Conservation (phyloP, 2,329 filamentous ascomycete species). For the Dendrostoma leiphaemia region DNA sequence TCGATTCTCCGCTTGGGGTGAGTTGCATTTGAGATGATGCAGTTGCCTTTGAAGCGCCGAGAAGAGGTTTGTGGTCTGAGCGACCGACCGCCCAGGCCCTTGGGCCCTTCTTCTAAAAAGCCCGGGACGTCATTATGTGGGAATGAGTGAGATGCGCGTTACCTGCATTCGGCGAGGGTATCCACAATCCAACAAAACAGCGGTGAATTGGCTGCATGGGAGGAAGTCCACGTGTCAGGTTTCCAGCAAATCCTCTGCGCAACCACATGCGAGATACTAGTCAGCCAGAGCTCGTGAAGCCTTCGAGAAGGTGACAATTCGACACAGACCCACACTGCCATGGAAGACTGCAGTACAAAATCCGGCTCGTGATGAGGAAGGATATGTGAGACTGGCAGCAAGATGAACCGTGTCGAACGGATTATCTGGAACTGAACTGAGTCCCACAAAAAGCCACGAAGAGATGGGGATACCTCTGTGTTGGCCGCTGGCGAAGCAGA, state of each 20-base stretch:
- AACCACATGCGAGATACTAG: background rate
- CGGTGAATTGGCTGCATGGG: conserved; percentile 1
- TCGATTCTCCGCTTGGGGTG: too few species aligned
- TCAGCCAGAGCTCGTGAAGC: background rate
- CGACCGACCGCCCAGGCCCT: too few species aligned
- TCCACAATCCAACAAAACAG: background rate
- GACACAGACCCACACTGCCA: background rate
- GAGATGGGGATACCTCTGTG: too few species aligned
- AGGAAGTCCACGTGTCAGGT: background rate
- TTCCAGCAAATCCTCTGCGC: background rate
- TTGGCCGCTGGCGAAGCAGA: too few species aligned
- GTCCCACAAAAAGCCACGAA: too few species aligned
- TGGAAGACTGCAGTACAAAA: background rate
- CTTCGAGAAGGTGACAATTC: background rate
- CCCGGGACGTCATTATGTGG: background rate
- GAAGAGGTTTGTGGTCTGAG: too few species aligned
- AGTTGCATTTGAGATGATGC: too few species aligned
- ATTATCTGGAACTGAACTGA: too few species aligned
- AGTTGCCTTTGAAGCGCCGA: too few species aligned
- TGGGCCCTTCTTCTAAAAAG: too few species aligned
- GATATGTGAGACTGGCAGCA: background rate
- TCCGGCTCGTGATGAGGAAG: background rate
- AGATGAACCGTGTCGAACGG: background rate
- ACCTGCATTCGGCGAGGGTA: background rate
- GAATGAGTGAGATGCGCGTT: background rate